A percentile compares a stretch with the other conserved stretches of the same genome.
These are phyloP conservation scores for Fusarium xylarioides DNA, from an alignment of 2,329 filamentous ascomycete genomes.

Conservation along the genomic window DNA sequence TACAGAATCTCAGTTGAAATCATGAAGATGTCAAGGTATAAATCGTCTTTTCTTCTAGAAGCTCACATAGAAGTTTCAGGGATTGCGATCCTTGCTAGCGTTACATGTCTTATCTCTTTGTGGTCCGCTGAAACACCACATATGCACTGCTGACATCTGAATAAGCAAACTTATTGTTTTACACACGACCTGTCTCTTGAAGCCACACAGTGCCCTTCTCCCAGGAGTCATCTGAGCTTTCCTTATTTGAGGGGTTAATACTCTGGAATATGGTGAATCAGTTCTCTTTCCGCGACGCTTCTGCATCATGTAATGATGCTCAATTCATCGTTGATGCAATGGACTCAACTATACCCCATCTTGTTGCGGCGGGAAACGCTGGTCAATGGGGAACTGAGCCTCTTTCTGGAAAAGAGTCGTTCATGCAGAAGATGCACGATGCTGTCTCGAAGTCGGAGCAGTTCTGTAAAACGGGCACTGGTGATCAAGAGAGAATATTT, in stretches of 20 bases:
- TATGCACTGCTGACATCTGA: constrained; percentile 4
- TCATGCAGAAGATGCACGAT: constrained; percentile 32
- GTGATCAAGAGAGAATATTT: constrained; percentile 41
- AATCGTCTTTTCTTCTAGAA: constrained; percentile 20
- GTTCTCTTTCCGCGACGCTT: constrained; percentile 41
- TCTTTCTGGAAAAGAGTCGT: constrained; percentile 38
- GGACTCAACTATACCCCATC: constrained; percentile 43
- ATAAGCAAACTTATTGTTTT: constrained; percentile 11
- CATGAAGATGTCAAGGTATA: neutral
- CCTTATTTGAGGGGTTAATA: no score
- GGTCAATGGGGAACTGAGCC: constrained; percentile 44
- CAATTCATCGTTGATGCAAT: constrained; percentile 45
- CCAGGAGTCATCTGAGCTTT: neutral
- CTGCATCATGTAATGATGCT: constrained; percentile 36
- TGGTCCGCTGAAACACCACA: neutral
- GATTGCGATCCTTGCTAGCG: constrained; percentile 39
- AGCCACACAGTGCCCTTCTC: neutral
- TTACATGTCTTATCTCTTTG: neutral
- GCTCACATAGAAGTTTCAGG: constrained; percentile 11
- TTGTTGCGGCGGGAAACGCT: constrained; percentile 40
- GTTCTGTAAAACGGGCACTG: constrained; percentile 35
- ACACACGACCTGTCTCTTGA: neutral
- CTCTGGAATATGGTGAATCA: constrained; percentile 23
- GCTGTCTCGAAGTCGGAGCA: constrained; percentile 36
- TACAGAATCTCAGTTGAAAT: constrained; percentile 2